A percentile compares a stretch with the other conserved stretches of the same genome.
phyloP scores from a whole-genome alignment of 768 basidiomycete genomes.

The Termitomyces sp. region DNA sequence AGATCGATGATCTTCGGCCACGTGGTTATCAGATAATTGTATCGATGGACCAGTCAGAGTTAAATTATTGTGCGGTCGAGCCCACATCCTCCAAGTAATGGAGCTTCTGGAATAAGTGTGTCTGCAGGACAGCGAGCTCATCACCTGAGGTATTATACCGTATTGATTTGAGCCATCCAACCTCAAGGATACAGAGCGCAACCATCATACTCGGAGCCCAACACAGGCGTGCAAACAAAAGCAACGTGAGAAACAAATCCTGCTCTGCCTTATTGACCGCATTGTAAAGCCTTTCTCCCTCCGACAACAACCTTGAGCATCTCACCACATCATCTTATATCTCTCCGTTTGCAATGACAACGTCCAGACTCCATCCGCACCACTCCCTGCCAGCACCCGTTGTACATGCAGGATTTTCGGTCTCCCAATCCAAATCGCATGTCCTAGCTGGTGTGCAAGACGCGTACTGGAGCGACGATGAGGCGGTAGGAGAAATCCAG shows the following conservation, averaged over 20 bases:
- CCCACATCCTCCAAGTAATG: neutral
- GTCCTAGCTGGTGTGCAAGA: slow-evolving; percentile 89
- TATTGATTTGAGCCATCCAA: neutral
- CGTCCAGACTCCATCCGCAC: slow-evolving; percentile 55
- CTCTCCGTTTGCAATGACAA: slow-evolving; percentile 36
- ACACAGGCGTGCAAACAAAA: slow-evolving; percentile 17
- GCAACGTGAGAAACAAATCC: slow-evolving; percentile 24
- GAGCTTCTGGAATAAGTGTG: neutral
- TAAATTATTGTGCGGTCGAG: neutral
- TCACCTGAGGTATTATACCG: neutral
- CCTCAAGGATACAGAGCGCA: too few species aligned
- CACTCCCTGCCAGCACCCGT: slow-evolving; percentile 73
- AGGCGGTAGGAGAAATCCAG: slow-evolving; percentile 51
- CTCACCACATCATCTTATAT: neutral
- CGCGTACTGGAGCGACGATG: slow-evolving; percentile 97
- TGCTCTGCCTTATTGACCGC: slow-evolving; percentile 20
- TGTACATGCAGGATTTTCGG: slow-evolving; percentile 64
- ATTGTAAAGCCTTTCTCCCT: slow-evolving; percentile 12
- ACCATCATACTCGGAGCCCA: neutral
- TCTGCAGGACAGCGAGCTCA: neutral
- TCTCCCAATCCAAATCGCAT: slow-evolving; percentile 80
- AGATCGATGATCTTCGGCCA: slow-evolving; percentile 6
- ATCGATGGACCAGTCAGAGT: neutral
- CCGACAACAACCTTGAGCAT: slow-evolving; percentile 9
- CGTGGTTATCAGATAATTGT: slow-evolving; percentile 18